A percentile compares a stretch with the other conserved stretches of the same genome.
These are phyloP conservation scores for Phytophthora chlamydospora DNA, from an alignment of 352 stramenopile genomes.

Conservation along the genomic window DNA sequence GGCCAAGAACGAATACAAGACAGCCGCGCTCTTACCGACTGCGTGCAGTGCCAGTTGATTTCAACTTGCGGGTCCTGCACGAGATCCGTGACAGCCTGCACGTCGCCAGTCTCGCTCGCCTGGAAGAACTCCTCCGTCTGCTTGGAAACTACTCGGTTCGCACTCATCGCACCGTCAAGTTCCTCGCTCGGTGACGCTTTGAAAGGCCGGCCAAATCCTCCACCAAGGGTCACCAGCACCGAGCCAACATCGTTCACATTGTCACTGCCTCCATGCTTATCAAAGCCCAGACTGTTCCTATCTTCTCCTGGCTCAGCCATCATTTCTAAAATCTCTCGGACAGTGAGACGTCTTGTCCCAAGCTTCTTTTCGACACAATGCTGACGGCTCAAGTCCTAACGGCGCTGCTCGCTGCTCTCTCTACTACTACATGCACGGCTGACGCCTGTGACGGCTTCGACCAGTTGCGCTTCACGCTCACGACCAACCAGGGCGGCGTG, in stretches of 20 bases:
- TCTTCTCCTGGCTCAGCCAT: not conserved
- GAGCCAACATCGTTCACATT: too few relatives aligned
- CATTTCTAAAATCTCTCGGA: slow-evolving; percentile 23
- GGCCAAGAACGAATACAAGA: not conserved
- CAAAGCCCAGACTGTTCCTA: too few relatives aligned
- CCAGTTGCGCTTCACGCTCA: slow-evolving; percentile 31
- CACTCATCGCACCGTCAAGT: slow-evolving; percentile 50
- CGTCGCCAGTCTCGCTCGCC: slow-evolving; percentile 61
- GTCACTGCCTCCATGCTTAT: too few relatives aligned
- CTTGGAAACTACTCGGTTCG: slow-evolving; percentile 61
- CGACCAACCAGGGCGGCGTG: slow-evolving; percentile 19
- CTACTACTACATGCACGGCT: not conserved
- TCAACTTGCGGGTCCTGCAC: slow-evolving; percentile 51
- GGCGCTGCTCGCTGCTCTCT: slow-evolving; percentile 6
- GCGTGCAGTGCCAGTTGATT: slow-evolving; percentile 77
- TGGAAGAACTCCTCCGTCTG: slow-evolving; percentile 67
- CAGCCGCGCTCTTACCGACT: slow-evolving; percentile 46
- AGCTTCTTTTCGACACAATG: not conserved
- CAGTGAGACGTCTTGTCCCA: not conserved
- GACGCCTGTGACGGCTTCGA: slow-evolving; percentile 30
- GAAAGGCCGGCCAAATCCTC: not conserved
- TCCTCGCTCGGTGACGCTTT: slow-evolving; percentile 7
- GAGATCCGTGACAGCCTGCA: slow-evolving; percentile 49
- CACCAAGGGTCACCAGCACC: slow-evolving; percentile 7
- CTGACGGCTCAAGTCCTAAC: slow-evolving; percentile 18